Percentiles rank a stretch among this genome's conserved stretches.
These are phyloP conservation scores for Moesziomyces sp. DNA, from an alignment of 1,284 basidiomycete genomes.

Conservation along the genomic window DNA sequence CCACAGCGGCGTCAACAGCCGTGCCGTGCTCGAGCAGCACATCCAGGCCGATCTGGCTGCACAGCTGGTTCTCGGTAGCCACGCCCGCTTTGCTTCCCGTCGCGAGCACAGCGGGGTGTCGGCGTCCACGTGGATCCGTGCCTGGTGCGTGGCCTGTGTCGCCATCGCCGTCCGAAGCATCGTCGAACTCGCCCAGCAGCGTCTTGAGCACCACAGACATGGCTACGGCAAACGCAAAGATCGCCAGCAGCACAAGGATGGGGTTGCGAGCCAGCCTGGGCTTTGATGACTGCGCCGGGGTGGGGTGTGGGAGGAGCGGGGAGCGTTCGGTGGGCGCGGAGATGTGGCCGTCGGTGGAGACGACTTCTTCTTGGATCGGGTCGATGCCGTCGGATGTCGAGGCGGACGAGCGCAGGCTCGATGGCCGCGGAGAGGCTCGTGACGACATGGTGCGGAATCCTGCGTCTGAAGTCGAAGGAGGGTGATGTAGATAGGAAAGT, in stretches of 20 bases:
- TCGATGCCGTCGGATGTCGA: slow-evolving; percentile 17
- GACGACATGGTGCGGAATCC: not conserved
- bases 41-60: slow-evolving; percentile 50
- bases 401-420: slow-evolving; percentile 27
- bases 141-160: not conserved
- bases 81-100: slow-evolving; percentile 48
- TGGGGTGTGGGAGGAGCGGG: slow-evolving; percentile 6
- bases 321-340: slow-evolving; percentile 22
- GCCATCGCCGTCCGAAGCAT: slow-evolving; percentile 2
- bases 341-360: slow-evolving; percentile 24
- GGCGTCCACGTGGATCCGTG: slow-evolving; percentile 32
- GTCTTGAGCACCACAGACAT: slow-evolving; percentile 42
- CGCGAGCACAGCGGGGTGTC: slow-evolving; percentile 46
- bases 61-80: slow-evolving; percentile 52
- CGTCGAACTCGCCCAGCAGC: slow-evolving; percentile 34
- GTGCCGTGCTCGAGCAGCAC: slow-evolving; percentile 78
- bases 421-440: slow-evolving; percentile 15
- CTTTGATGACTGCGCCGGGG: slow-evolving; percentile 1
- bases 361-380: slow-evolving; percentile 38
- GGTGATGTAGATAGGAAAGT: too few species aligned
- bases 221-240: slow-evolving; percentile 34
- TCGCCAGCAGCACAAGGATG: slow-evolving; percentile 42
- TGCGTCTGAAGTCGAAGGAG: too few species aligned
- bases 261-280: slow-evolving; percentile 20
- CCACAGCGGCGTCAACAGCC: slow-evolving; percentile 87